phyloP scores from a whole-genome alignment of 106 monocot genomes.

The Platanthera guangdongensis region DNA sequence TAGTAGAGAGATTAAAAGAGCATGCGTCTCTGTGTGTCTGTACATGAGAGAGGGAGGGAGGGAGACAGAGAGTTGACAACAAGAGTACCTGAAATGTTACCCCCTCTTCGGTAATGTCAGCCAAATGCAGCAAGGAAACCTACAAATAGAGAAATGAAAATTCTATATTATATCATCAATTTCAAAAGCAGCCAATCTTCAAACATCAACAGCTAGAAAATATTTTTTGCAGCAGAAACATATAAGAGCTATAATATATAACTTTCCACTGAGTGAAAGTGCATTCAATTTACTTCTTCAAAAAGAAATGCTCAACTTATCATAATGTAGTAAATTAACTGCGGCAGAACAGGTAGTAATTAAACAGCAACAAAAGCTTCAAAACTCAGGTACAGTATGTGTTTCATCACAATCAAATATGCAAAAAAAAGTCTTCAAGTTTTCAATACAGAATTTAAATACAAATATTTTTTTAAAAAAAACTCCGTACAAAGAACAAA shows the following conservation, averaged over 20 bases:
- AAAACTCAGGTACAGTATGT: not conserved
- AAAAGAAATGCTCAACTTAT: not conserved
- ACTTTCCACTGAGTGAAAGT: not conserved
- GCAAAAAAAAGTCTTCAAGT: not conserved
- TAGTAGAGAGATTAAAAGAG: not conserved
- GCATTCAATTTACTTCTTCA: not conserved
- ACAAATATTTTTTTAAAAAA: not conserved
- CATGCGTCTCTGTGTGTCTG: not conserved
- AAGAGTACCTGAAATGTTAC: slow-evolving; percentile 89
- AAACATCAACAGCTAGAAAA: not conserved
- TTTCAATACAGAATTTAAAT: not conserved
- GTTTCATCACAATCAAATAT: slow-evolving; percentile 1
- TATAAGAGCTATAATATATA: not conserved
- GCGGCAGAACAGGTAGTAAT: not conserved
- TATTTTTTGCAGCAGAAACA: not conserved
- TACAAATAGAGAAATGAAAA: slow-evolving; percentile 20
- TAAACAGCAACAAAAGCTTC: not conserved
- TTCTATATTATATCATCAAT: not conserved
- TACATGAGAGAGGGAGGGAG: not conserved
- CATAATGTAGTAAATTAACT: not conserved
- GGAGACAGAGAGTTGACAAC: not conserved
- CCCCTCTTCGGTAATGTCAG: slow-evolving; percentile 96
- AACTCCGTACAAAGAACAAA: not conserved
- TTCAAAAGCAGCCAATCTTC: not conserved
- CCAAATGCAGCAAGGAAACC: slow-evolving; percentile 97